Evolutionary conservation across 495 filamentous ascomycete genomes (phyloP), one percentile per base, ranked within the genome.

Genomic region (Aspergillus mulundensis): DNA sequence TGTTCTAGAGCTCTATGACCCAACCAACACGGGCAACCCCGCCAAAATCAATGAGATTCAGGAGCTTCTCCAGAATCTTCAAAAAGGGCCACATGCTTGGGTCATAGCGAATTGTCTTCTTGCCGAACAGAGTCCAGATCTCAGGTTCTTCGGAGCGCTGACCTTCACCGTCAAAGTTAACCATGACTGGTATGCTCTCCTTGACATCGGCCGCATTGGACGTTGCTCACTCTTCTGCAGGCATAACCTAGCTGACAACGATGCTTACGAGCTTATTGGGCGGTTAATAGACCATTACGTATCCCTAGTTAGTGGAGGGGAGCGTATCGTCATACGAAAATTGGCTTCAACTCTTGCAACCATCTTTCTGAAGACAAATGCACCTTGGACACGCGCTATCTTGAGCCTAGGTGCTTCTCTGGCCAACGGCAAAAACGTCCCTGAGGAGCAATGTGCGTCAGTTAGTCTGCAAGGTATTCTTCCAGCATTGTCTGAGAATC

Each of bases 161-260:
- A 97, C 92, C 0, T 90, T 96, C 62, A 94, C 87, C 15, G 86
- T 97, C 45, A 97, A 97, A 72, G 77, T 97, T 47, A 96, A 97
- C 60, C 80, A 82, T 32, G 88, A 93, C 66, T 88, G 82, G 89
- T 89, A 73, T 28, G 21, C 21, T 32, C 39, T 36, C 50, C 18
- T 2, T 38, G 7, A 38, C 15, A 34, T 39, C 18, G 11, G 2
- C 7, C 53, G 46, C 16, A 30, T 24, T 47, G 16, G 16, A 7
- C 15, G 16, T 21, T 34, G 24, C 49, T 36, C 14, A 47, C 63
- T 72, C 16, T 18, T 20, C 43, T 40, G 10, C 52, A 88, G 84
- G 71, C 74, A 80, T 54, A 78, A 82, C 3, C 68, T 95, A 51
- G 77, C 74, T 42, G 81, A 86, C 38, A 70, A 83, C 8, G 83